Conservation (phyloP, 2,329 filamentous ascomycete genomes). For the Verticillium albo-atrum region DNA sequence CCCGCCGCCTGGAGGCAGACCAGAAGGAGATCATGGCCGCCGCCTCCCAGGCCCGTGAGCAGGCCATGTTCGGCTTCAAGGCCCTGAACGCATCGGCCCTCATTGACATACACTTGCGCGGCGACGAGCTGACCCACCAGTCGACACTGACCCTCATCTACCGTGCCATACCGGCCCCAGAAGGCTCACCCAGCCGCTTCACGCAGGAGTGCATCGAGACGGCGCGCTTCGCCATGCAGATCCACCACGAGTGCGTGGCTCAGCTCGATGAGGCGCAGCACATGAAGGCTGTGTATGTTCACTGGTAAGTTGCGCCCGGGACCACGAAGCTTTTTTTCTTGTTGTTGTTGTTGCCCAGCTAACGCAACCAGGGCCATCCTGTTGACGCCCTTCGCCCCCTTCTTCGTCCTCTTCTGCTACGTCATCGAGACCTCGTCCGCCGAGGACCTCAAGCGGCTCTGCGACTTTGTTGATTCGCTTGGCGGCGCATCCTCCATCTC, state of each 20-base stretch:
- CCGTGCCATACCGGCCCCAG: slow-evolving; percentile 43
- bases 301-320: slow-evolving; percentile 36
- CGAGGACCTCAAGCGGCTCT: slow-evolving; percentile 49
- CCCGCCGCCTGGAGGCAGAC: slow-evolving; percentile 30
- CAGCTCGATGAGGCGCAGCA: slow-evolving; percentile 28
- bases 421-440: slow-evolving; percentile 49
- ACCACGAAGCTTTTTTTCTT: not conserved
- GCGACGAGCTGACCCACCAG: slow-evolving; percentile 43
- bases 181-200: slow-evolving; percentile 38
- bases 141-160: slow-evolving; percentile 48
- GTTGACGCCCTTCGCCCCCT: slow-evolving; percentile 54
- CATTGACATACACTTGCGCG: slow-evolving; percentile 38
- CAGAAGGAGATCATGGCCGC: slow-evolving; percentile 30
- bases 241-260: slow-evolving; percentile 39
- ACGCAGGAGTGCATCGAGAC: slow-evolving; percentile 43
- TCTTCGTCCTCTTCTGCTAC: slow-evolving; percentile 56
- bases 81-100: slow-evolving; percentile 33
- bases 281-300: slow-evolving; percentile 42
- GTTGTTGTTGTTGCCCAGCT: not conserved
- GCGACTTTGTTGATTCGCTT: slow-evolving; percentile 48
- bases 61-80: slow-evolving; percentile 30
- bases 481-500: slow-evolving; percentile 7
- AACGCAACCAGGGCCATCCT: slow-evolving; percentile 42
- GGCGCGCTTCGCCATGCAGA: slow-evolving; percentile 42
- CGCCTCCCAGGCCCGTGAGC: slow-evolving; percentile 26